Percentiles rank a stretch among this genome's conserved stretches.
Conservation (phyloP, 2,329 filamentous ascomycete species). For the Xylariaceae sp. region DNA sequence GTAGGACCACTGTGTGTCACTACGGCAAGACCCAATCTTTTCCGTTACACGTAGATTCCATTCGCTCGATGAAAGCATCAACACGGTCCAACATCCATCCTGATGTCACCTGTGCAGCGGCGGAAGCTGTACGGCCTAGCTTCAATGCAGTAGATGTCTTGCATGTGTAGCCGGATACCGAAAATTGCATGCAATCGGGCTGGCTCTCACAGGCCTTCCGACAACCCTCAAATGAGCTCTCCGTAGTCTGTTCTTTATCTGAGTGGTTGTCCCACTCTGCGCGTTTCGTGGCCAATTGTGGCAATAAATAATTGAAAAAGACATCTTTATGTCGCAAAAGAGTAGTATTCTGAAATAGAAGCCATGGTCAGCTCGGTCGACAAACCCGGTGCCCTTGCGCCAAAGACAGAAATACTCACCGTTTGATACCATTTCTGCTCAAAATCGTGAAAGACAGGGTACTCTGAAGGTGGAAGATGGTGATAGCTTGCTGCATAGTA, state of each 20-base stretch:
- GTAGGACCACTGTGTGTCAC: background rate
- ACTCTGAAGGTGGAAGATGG: slow-evolving; percentile 52
- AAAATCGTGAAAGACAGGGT: slow-evolving; percentile 52
- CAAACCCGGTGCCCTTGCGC: background rate
- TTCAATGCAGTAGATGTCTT: slow-evolving; percentile 37
- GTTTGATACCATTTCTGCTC: slow-evolving; percentile 47
- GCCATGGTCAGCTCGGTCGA: slow-evolving; percentile 8
- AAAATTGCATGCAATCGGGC: slow-evolving; percentile 42
- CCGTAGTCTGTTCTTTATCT: slow-evolving; percentile 30
- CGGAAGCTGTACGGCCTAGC: slow-evolving; percentile 34
- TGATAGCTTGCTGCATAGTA: slow-evolving; percentile 57
- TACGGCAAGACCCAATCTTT: slow-evolving; percentile 38
- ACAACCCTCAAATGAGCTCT: slow-evolving; percentile 37
- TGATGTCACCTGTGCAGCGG: slow-evolving; percentile 33
- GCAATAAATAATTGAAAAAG: slow-evolving; percentile 39
- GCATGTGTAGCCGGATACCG: slow-evolving; percentile 38
- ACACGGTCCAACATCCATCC: slow-evolving; percentile 44
- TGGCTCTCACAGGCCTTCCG: slow-evolving; percentile 36
- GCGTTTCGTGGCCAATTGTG: slow-evolving; percentile 32
- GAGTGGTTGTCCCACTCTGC: slow-evolving; percentile 44
- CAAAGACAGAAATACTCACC: slow-evolving; percentile 33
- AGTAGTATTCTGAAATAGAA: slow-evolving; percentile 31
- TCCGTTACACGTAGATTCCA: slow-evolving; percentile 35
- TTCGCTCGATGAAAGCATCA: slow-evolving; percentile 35
- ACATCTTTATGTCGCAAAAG: slow-evolving; percentile 42